phyloP scores from a whole-genome alignment of 176 grass and related monocot genomes.

The Triticum urartu region DNA sequence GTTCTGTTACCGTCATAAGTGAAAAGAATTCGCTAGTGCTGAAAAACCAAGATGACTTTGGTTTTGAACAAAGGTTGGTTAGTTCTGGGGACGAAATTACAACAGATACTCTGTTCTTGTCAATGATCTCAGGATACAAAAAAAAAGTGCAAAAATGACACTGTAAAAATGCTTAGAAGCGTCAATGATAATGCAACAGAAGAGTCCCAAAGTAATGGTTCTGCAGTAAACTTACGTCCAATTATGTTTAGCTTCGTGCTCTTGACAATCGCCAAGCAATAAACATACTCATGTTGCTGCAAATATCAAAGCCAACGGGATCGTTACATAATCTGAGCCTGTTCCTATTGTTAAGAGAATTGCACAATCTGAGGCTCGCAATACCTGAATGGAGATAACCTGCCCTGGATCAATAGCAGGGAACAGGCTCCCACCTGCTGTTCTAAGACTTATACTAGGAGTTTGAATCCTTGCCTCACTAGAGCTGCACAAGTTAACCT shows the following conservation, averaged over 20 bases:
- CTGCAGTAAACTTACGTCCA: constrained; percentile 60
- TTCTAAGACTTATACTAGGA: constrained; percentile 77
- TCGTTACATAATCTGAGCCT: not conserved
- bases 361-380: not conserved
- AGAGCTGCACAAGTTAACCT: constrained; percentile 38
- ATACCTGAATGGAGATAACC: constrained; percentile 57
- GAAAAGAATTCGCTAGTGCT: not conserved
- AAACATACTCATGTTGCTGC: constrained; percentile 62
- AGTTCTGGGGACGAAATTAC: not conserved
- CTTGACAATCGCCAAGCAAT: constrained; percentile 78
- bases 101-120: not conserved
- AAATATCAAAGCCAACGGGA: constrained; percentile 8
- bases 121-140: not conserved
- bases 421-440: constrained; percentile 53
- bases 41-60: not conserved
- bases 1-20: not conserved
- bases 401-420: constrained; percentile 60
- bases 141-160: not conserved
- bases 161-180: not conserved
- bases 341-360: not conserved
- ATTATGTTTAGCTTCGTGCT: constrained; percentile 76
- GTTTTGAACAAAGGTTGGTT: not conserved
- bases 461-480: constrained; percentile 39
- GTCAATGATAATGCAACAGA: not conserved
- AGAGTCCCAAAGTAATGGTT: not conserved